Evolutionary conservation across 306 rosid genomes (phyloP), one percentile per base, ranked within the genome.

Genomic region (Glycyrrhiza uralensis): DNA sequence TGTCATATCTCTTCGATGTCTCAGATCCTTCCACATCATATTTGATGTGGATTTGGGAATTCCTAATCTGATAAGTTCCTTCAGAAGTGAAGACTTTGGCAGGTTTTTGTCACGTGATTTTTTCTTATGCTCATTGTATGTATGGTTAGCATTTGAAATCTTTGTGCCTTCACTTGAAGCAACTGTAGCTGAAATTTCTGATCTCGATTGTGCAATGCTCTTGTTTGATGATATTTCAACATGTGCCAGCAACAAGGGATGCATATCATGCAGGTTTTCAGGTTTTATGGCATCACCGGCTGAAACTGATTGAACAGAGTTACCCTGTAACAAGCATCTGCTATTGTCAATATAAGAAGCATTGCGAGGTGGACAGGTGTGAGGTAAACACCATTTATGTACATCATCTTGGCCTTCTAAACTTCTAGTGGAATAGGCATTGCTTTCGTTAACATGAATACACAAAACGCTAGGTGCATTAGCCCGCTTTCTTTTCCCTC

Each of bases 1-100:
- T 41, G 85, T 76, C 77, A 81, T 84, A 66, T 87, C 97, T 81
- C 88, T 91, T 79, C 95, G 76, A 76, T 73, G 96, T 69, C 99
- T 87, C 45, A 80, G 71, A 68, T 87, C 88, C 74, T 81, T 87
- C 54, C 71, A 56, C 22, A 29, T 51, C 49, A 69, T 39, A 33
- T 51, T 83, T 13, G 75, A 42, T 5, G 9, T 46, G 56, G 79
- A 74, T 42, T 80, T 69, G 3, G 87, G 81, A 66, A 67, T 81
- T 47, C 89, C 86, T 47, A 85, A 70, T 71, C 78, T 80, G 20
- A 63, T 76, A 72, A 87, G 83, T 81, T 88, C 92, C 75, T 77
- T 85, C 70, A 79, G 68, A 42, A 78, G 80, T 26, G 81, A 66
- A 38, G 83, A 50, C 83, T 83, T 83, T 52, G 86, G 85, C 18